phyloP scores from a whole-genome alignment of 1,139 yeast genomes.

The Barnettozyma hawaiiensis region DNA sequence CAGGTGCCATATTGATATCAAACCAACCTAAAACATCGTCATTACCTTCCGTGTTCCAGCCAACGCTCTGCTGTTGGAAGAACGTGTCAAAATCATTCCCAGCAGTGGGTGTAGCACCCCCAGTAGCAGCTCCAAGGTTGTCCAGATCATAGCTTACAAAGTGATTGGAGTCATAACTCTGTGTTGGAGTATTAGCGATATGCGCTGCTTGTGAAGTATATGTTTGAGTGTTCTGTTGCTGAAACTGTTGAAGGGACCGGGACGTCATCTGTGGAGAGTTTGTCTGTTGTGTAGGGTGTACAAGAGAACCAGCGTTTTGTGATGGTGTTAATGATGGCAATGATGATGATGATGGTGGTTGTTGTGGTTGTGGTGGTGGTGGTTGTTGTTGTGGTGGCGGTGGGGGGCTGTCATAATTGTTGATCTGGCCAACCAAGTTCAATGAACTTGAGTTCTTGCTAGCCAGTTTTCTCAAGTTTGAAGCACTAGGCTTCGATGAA shows the following conservation, averaged over 20 bases:
- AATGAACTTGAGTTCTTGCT: slow-evolving; percentile 14
- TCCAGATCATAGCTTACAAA: slow-evolving; percentile 19
- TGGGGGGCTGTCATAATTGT: background rate
- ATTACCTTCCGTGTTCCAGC: slow-evolving; percentile 68
- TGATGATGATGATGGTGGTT: too few species aligned
- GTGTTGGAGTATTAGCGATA: slow-evolving; percentile 1
- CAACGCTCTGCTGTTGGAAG: slow-evolving; percentile 77
- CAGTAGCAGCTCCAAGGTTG: background rate
- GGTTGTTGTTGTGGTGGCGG: too few species aligned
- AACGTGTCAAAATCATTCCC: slow-evolving; percentile 30
- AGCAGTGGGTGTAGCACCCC: slow-evolving; percentile 7
- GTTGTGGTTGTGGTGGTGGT: too few species aligned
- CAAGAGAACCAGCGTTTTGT: background rate
- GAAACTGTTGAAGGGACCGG: slow-evolving; percentile 7
- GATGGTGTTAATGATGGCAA: too few species aligned
- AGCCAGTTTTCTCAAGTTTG: slow-evolving; percentile 17
- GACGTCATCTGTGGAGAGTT: slow-evolving; percentile 3
- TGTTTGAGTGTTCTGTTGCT: slow-evolving; percentile 2
- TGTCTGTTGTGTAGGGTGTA: background rate
- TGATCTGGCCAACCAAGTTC: background rate
- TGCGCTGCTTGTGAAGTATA: background rate
- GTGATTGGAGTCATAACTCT: background rate
- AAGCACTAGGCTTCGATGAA: background rate
- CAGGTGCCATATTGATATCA: slow-evolving; percentile 63
- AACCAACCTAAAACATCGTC: slow-evolving; percentile 97